Base-by-base conservation (phyloP, 2,329 filamentous ascomycete genomes). In the Monilinia fructigena region DNA sequence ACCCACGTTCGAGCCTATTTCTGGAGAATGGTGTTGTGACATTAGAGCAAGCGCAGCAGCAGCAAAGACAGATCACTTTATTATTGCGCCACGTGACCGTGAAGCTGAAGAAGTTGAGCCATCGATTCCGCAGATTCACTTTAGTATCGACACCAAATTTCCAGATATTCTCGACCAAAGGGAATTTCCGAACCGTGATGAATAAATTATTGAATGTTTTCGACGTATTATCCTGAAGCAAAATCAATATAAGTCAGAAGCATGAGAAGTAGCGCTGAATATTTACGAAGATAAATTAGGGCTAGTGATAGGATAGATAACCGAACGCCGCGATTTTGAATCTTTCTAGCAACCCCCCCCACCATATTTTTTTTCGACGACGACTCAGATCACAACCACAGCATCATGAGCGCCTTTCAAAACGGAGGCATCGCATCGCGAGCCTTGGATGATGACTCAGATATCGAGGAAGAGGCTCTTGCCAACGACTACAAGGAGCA, bases 401-500 rank as follows among this genome's bases (percentile, higher is more conserved):
- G 52, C 64, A 66, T 52, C 58, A 89, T 89, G 86, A 86, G 84
- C 79, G 82, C 80, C 73, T 86, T 85, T 76, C 82, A 86, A 77
- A 88, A 87, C 78, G 84, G 84, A 76, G 81, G 80, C 75, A 82
- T 84, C 77, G 83, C 85, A 72, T 78, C 82, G 76, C 85, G 86
- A 78, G 80, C 83, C 72, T 80, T 86, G 68, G 87, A 88, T 75
- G 90, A 94, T 79, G 93, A 96, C 78, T 96, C 92, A 77, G 95
- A 98, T 79, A 90, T 92, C 72, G 93, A 97, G 82, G 94, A 98
- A 85, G 95, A 98, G 82, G 90, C 90, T 75, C 87, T 99, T 73
- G 95, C 93, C 75, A 92, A 93, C 80, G 93, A 98, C 81, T 97
- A 97, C 86, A 89, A 89, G 78, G 92, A 97, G 82, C 94, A 97